Percentiles rank a stretch among this genome's conserved stretches.
These are phyloP conservation scores for Zasmidium angulare DNA, from an alignment of 2,329 filamentous ascomycete genomes.

Conservation along the genomic window DNA sequence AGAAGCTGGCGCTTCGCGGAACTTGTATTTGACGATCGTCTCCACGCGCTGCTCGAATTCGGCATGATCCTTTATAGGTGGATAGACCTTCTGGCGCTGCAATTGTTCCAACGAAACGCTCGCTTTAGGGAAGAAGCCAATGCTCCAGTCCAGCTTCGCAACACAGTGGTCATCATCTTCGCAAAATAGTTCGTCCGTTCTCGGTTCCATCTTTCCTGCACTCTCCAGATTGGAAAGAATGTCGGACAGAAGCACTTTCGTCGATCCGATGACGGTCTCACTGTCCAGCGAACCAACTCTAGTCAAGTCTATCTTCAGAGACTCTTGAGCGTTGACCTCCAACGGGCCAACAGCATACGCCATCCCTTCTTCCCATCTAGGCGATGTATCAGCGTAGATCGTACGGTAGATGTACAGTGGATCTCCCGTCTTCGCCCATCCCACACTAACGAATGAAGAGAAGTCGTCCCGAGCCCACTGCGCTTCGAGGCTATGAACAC, in stretches of 20 bases:
- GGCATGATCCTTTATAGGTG: neutral
- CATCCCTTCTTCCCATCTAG: neutral
- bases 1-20: neutral
- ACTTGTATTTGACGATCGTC: neutral
- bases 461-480: neutral
- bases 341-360: neutral
- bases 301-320: neutral
- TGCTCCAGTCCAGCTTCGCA: slow-evolving; percentile 1
- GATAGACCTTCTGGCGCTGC: slow-evolving; percentile 1
- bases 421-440: neutral
- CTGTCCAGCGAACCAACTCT: neutral
- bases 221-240: neutral
- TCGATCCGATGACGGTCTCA: neutral
- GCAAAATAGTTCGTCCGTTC: neutral
- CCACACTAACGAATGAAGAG: neutral
- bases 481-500: neutral
- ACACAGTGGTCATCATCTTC: neutral
- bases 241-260: neutral
- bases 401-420: slow-evolving; percentile 2
- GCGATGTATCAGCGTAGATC: neutral
- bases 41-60: neutral
- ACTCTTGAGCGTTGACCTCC: slow-evolving; percentile 1
- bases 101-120: neutral
- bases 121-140: neutral
- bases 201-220: neutral